Conservation (phyloP, 768 basidiomycete species). For the Filobasidium floriforme region DNA sequence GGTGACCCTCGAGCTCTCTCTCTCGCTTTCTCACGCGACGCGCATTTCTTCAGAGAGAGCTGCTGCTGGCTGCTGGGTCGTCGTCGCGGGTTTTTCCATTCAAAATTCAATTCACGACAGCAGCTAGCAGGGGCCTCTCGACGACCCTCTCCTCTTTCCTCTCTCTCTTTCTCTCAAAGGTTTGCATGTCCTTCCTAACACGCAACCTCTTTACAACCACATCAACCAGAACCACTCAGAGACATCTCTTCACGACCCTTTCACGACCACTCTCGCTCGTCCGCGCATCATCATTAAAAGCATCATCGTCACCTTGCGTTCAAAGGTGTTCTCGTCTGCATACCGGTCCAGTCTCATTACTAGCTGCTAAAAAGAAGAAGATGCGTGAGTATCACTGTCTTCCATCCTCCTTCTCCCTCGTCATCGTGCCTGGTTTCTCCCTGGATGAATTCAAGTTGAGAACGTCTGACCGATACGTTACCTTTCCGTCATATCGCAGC, state of each 20-base stretch:
- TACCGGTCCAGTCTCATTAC: background rate
- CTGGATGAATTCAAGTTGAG: background rate
- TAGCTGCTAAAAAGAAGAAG: conserved; percentile 16
- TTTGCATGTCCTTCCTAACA: conserved; percentile 4
- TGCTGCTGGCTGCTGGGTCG: too few species aligned
- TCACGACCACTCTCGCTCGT: background rate
- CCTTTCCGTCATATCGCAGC: conserved; percentile 7
- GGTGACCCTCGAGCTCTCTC: background rate
- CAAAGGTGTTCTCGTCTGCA: background rate
- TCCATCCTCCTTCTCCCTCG: background rate
- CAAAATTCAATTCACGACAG: too few species aligned
- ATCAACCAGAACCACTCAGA: background rate
- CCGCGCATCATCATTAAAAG: background rate
- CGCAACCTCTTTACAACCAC: background rate
- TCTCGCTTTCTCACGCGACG: background rate
- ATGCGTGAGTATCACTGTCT: conserved; percentile 21
- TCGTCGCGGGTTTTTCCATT: too few species aligned
- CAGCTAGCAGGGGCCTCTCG: too few species aligned
- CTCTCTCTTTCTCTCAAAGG: background rate
- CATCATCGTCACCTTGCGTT: background rate
- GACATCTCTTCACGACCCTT: conserved; percentile 1
- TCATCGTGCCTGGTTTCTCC: background rate
- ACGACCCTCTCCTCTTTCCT: background rate
- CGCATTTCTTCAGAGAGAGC: background rate
- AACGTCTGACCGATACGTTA: background rate